Percentiles rank a stretch among this genome's conserved stretches.
phyloP scores from a whole-genome alignment of 331 rosid genomes.

The Phaseolus coccineus region DNA sequence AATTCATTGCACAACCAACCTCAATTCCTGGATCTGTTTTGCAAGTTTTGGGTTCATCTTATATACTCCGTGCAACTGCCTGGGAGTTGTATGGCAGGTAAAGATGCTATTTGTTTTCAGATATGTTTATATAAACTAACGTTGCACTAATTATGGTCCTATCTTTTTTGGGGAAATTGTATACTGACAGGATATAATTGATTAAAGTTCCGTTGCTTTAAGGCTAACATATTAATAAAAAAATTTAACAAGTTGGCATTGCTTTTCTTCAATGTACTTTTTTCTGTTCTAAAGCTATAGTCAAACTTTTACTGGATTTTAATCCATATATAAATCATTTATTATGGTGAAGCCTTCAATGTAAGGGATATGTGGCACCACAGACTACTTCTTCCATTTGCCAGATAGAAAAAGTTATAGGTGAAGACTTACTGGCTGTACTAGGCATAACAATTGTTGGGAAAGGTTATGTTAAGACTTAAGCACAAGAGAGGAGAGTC shows the following conservation, averaged over 20 bases:
- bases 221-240: constrained; percentile 11
- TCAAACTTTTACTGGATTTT: not conserved
- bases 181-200: constrained; percentile 19
- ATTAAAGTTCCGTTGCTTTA: constrained; percentile 28
- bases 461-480: not conserved
- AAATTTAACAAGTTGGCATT: constrained; percentile 1
- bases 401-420: not conserved
- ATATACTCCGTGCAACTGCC: constrained; percentile 84
- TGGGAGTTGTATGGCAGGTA: constrained; percentile 97
- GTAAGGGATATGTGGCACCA: not conserved
- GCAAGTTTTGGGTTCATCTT: constrained; percentile 89
- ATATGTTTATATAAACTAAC: constrained; percentile 5
- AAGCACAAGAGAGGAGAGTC: too few species aligned
- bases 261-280: constrained; percentile 4
- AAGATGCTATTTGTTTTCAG: constrained; percentile 27
- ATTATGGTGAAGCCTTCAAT: not conserved
- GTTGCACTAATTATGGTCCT: constrained; percentile 22
- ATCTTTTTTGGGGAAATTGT: constrained; percentile 17
- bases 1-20: constrained; percentile 81
- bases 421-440: not conserved
- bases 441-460: constrained; percentile 29
- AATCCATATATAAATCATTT: not conserved
- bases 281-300: not conserved
- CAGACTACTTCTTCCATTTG: constrained; percentile 16
- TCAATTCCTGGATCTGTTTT: constrained; percentile 93